A percentile compares a stretch with the other conserved stretches of the same genome.
Evolutionary conservation across 805 yeast species (phyloP).

Genomic region (Zygosaccharomyces lentus): DNA sequence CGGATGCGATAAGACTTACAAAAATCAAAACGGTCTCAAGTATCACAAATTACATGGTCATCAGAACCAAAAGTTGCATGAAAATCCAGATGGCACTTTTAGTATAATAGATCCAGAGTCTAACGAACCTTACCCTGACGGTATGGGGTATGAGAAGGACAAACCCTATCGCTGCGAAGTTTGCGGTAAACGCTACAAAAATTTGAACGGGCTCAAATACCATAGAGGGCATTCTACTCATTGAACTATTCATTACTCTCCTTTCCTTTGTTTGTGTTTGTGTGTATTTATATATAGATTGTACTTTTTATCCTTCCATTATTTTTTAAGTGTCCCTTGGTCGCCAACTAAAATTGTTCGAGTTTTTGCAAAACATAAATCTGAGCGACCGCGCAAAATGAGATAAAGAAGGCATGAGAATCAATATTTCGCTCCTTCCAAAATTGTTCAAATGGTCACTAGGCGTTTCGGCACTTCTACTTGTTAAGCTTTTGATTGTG

Average conservation of each 20-base stretch:
- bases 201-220: conserved; percentile 91
- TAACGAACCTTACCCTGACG: conserved; percentile 87
- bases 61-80: conserved; percentile 87
- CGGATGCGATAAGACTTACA: conserved; percentile 96
- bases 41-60: conserved; percentile 96
- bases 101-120: conserved; percentile 89
- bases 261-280: background rate
- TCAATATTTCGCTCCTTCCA: conserved; percentile 30
- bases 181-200: conserved; percentile 95
- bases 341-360: background rate
- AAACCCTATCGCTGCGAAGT: conserved; percentile 98
- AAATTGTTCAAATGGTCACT: conserved; percentile 30
- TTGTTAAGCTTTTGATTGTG: conserved; percentile 24
- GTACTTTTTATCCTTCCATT: background rate
- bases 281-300: conserved; percentile 7
- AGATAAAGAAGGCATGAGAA: conserved; percentile 16
- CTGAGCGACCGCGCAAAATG: background rate
- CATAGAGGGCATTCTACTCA: conserved; percentile 99
- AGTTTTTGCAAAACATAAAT: background rate
- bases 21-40: conserved; percentile 95
- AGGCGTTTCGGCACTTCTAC: conserved; percentile 16
- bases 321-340: background rate
- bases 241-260: conserved; percentile 33
- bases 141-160: conserved; percentile 93
- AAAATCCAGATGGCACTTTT: conserved; percentile 88